Base-by-base conservation (phyloP, 1,284 basidiomycete species). In the Puccinia horiana region DNA sequence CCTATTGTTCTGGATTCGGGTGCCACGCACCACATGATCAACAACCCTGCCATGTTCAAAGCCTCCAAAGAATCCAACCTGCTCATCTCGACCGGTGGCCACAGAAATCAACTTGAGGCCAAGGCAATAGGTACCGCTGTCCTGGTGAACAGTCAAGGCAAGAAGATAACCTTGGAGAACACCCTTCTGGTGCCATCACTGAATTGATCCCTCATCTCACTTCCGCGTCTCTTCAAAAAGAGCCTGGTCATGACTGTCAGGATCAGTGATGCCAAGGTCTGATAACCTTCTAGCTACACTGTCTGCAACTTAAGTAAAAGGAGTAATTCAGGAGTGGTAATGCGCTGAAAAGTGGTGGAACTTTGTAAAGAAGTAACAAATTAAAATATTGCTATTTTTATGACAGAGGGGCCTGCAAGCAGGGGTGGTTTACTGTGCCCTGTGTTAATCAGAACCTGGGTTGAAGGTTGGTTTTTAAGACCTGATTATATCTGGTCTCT, bases 21-120 rank as follows among this genome's bases (percentile, higher is more conserved):
- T 26, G 69, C 37, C 14, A 72, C 69, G 0, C 69, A 72, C 23
- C 69, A 72, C 40, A 44, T 72, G 40, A n/a, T 72, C 18, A 72
- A 72, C 23, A 47, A 44, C 18, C 42, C 42, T 4, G 40, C 23
- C 8, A 37, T 47, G 1, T 72, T 72, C 29, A 11, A 11, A 29
- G n/a, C 1, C 1, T 26, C n/a, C 0, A 0, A 2, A 1, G 12
- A 44, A n/a, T 32, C 40, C 2, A 44, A 72, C 40, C 44, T 72
- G 5, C 23, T 26, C 18, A 72, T 72, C n/a, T 44, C 69, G 5
- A 72, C 69, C 0, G 42, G 69, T 11, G 69, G 47, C 0, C 42
- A 44, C 69, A 72, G 37, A 9, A 72, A 52, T 20, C 29, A 29
- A 12, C 69, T 72, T 20, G n/a, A 72, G 0, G 40, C 69, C 9